Conservation (phyloP, 805 yeast species). For the Teunomyces funiuensis region DNA sequence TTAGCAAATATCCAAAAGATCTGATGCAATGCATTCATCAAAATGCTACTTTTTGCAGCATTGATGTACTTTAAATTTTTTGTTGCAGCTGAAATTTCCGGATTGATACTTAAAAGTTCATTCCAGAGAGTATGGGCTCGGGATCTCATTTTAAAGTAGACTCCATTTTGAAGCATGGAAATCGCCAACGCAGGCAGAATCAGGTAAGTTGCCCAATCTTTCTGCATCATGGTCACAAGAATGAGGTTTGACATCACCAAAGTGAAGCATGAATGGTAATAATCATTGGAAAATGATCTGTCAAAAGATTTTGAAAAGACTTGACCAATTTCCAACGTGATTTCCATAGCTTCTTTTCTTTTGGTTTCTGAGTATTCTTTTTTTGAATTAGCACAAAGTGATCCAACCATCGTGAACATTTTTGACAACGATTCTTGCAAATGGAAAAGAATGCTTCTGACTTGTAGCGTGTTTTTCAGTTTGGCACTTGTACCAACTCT, state of each 20-base stretch:
- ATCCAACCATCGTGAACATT: conserved; percentile 42
- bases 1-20: conserved; percentile 46
- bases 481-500: conserved; percentile 53
- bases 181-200: conserved; percentile 43
- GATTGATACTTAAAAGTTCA: conserved; percentile 16
- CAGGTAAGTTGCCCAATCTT: conserved; percentile 22
- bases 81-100: conserved; percentile 17
- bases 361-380: conserved; percentile 38
- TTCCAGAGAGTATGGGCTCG: conserved; percentile 22
- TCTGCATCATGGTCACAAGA: conserved; percentile 26
- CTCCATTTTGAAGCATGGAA: conserved; percentile 52
- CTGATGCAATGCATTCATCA: conserved; percentile 43
- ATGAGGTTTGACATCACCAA: conserved; percentile 38
- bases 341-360: conserved; percentile 40
- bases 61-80: conserved; percentile 36
- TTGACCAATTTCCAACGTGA: conserved; percentile 33
- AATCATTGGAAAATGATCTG: conserved; percentile 16
- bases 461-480: conserved; percentile 59
- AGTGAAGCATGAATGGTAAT: conserved; percentile 23
- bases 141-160: conserved; percentile 36
- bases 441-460: conserved; percentile 50
- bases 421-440: conserved; percentile 46
- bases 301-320: conserved; percentile 27
- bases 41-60: conserved; percentile 33
- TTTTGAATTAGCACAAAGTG: conserved; percentile 48